Evolutionary conservation across 176 grass and related monocot species (phyloP), one percentile per base, ranked within the genome.

Genomic region (Carex scoparia): DNA sequence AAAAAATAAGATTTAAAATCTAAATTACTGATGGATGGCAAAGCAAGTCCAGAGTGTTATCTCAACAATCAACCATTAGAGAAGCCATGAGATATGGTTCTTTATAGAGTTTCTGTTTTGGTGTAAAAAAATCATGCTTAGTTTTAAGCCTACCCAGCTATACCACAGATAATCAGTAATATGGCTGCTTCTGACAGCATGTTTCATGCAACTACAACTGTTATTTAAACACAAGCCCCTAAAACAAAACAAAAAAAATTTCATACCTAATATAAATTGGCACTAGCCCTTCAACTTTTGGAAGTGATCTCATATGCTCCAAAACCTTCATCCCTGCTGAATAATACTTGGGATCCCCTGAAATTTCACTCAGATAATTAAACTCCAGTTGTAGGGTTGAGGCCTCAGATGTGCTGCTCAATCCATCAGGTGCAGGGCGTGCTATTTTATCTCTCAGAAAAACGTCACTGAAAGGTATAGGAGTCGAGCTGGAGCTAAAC

Each of bases 401-500:
- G 69, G 86, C 93, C 87, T 98, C 96, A 65, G 96, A 92, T 4
- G 93, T 98, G 77, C 96, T 98, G 87, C 96, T 98, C 83, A 95
- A 92, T 28, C 96, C 91, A 86, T 90, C 96, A 68, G 96, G 93
- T 4, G 96, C 88, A 82, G 96, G 86, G 83, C 93, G 91, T 69
- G 93, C 93, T 83, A 92, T 84, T 79, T 65, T 81, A 79, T 98
- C 96, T 67, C 62, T 87, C 79, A 98, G 93, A 89, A 92, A 78
- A 87, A 98, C 96, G n/a, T 95, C 96, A 79, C 96, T 98, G 57
- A 91, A 92, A 89, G 93, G 96, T 90, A 98, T 93, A 77, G 89
- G 83, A 85, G 96, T 94, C 48, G 96, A 89, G 86, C 96, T 98
- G 85, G 91, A 92, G 82, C 88, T 90, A 84, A 98, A 98, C 23